Evolutionary conservation across 768 basidiomycete genomes (phyloP).

Genomic region (Mrakia frigida): DNA sequence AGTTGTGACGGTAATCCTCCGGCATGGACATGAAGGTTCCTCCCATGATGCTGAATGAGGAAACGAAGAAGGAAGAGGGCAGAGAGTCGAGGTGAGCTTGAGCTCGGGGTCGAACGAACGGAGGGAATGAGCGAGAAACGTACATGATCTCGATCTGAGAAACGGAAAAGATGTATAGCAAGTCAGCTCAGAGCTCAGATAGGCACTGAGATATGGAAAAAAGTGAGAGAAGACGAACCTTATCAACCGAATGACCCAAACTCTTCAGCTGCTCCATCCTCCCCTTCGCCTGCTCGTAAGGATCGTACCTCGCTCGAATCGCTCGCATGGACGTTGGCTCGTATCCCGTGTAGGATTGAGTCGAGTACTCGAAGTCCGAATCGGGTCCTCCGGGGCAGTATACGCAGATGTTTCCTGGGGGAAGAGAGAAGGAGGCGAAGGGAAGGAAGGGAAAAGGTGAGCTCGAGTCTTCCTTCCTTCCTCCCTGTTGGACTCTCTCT

Average conservation of each 20-base stretch:
- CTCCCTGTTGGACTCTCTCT: background rate
- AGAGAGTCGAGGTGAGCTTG: background rate
- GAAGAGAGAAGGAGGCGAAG: background rate
- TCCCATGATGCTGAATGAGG: constrained; percentile 81
- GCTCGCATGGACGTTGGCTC: constrained; percentile 99
- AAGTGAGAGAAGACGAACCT: constrained; percentile 44
- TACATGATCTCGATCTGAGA: constrained; percentile 50
- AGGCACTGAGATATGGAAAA: background rate
- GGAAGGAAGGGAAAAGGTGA: background rate
- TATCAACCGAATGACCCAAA: constrained; percentile 95
- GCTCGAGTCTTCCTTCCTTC: background rate
- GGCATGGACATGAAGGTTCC: constrained; percentile 99
- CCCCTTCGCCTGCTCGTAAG: constrained; percentile 93
- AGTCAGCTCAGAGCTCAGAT: background rate
- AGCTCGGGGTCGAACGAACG: background rate
- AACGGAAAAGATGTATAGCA: background rate
- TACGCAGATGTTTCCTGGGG: constrained; percentile 81
- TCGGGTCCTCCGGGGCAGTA: constrained; percentile 99
- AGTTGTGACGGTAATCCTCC: constrained; percentile 87
- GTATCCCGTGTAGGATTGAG: constrained; percentile 78
- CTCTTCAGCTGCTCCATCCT: constrained; percentile 92
- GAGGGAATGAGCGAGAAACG: constrained; percentile 29
- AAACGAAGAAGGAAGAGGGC: background rate
- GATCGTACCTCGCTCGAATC: constrained; percentile 91
- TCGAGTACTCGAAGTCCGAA: constrained; percentile 99